Base-by-base conservation (phyloP, 768 basidiomycete genomes). In the Psilocybe azurescens region DNA sequence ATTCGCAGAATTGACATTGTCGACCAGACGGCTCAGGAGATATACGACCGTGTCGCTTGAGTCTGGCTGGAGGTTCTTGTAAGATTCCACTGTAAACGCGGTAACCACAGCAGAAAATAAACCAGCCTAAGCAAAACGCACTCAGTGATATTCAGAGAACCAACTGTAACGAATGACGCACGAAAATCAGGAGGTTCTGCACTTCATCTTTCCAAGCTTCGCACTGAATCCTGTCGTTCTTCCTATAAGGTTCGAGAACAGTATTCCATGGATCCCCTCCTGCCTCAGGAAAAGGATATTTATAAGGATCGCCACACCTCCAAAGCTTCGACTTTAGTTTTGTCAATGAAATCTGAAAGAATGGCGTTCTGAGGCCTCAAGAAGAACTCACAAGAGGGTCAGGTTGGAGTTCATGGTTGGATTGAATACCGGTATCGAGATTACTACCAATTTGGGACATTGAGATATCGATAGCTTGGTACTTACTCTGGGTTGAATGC, bases 191-290 rank as follows among this genome's bases (percentile, higher is more conserved):
- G 20, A 58, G 49, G 10, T 49, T 58, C 16, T 58, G 47, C 2
- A 58, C 57, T 51, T 58, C 57, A 11, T 58, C 57, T 51, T 50
- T 58, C 57, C 57, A 58, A 6, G 47, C 49, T 20, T 49, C 49
- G 47, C 57, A 58, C n/a, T 13, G 28, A 14, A 58, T 51, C 30
- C 13, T 51, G 14, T 58, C 57, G 32, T 50, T 50, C 30, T 58
- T 58, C 47, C 33, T 2, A 6, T 36, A 36, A 3, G 46, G 47
- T 14, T 58, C 57, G 9, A 58, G 33, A 13, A 58, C 33, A 5
- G 36, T 24, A 11, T 8, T 39, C 57, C 57, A 58, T n/a, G 47
- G 48, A 32, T 58, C 47, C 10, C 36, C 57, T 30, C 50, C 18
- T 5, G 33, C 8, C 18, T 53, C 52, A 14, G 52, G 52, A 11